Evolutionary conservation across 2,329 filamentous ascomycete species (phyloP).

Genomic region (Zymoseptoria passerinii): DNA sequence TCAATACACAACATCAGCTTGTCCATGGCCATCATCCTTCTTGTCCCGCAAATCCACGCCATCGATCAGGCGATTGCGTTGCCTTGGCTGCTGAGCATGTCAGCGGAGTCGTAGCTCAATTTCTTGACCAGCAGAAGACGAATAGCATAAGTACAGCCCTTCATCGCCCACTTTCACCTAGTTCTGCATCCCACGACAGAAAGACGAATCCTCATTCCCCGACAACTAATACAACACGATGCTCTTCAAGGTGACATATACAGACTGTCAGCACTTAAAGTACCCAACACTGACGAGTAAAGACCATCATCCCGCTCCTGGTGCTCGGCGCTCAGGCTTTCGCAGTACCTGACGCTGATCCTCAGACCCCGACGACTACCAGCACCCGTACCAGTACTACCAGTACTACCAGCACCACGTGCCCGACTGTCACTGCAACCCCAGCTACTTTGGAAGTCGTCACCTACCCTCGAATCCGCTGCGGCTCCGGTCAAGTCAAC

Average conservation of each 20-base stretch:
- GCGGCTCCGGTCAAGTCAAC: not conserved
- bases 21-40: not conserved
- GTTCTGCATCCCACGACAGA: not conserved
- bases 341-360: conserved; percentile 1
- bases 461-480: not conserved
- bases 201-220: not conserved
- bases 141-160: not conserved
- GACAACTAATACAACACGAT: not conserved
- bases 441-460: not conserved
- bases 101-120: not conserved
- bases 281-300: not conserved
- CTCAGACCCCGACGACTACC: not conserved
- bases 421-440: not conserved
- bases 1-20: no score
- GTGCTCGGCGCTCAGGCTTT: conserved; percentile 3
- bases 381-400: not conserved
- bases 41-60: not conserved
- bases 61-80: not conserved
- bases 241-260: not conserved
- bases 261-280: not conserved
- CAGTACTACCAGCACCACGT: not conserved
- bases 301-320: conserved; percentile 5
- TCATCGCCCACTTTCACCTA: not conserved
- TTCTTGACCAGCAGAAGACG: not conserved
- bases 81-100: not conserved